Percentiles rank a stretch among this genome's conserved stretches.
Conservation (phyloP, 1,284 basidiomycete genomes). For the Ganoderma meredithae region DNA sequence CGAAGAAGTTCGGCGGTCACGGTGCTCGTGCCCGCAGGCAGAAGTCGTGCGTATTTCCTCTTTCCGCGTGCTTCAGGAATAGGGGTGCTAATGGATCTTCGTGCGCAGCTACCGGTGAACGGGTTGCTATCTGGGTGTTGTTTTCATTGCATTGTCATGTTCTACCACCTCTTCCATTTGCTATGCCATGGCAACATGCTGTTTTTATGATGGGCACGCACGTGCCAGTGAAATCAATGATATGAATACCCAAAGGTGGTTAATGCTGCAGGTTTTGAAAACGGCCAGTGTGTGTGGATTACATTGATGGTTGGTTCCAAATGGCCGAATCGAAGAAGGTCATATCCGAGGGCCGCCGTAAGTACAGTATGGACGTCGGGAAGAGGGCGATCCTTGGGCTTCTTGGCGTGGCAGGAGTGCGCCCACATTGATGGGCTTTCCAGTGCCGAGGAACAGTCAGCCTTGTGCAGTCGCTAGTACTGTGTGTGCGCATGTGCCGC, state of each 20-base stretch:
- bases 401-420: too few relatives aligned
- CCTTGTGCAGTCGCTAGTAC: too few relatives aligned
- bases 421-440: neutral
- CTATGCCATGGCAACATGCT: constrained; percentile 55
- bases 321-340: neutral
- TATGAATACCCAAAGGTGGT: constrained; percentile 18
- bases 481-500: too few relatives aligned
- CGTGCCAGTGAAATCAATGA: constrained; percentile 27
- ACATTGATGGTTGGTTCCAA: neutral
- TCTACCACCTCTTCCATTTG: constrained; percentile 47
- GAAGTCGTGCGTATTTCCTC: constrained; percentile 73
- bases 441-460: neutral
- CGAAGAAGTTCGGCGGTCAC: constrained; percentile 98
- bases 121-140: constrained; percentile 42
- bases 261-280: neutral
- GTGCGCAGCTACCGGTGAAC: constrained; percentile 86
- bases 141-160: constrained; percentile 53
- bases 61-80: neutral
- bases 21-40: constrained; percentile 97
- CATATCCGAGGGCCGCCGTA: neutral
- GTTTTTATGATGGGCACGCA: constrained; percentile 32
- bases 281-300: neutral
- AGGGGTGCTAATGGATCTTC: constrained; percentile 22
- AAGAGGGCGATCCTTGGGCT: neutral
- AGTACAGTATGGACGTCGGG: neutral